A percentile compares a stretch with the other conserved stretches of the same genome.
Conservation (phyloP, 176 grass and related monocot genomes). For the Zea luxurians region DNA sequence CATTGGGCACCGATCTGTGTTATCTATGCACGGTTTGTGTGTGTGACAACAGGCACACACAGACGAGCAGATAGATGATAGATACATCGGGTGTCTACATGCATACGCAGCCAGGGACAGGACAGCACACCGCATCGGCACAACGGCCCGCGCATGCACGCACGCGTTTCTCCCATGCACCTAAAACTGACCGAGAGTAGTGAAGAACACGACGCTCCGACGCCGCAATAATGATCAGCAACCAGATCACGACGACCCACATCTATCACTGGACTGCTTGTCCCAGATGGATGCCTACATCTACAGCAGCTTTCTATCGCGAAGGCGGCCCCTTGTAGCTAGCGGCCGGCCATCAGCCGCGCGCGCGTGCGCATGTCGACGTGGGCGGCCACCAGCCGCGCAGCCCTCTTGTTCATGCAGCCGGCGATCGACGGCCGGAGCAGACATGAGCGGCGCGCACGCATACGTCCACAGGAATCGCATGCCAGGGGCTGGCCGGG, state of each 20-base stretch:
- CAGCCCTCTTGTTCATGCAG: not conserved
- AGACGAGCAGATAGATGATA: not conserved
- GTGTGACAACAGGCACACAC: not conserved
- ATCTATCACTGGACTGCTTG: not conserved
- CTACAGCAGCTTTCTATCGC: not conserved
- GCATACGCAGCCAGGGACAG: not conserved
- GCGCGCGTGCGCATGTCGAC: not conserved
- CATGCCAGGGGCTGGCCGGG: not conserved
- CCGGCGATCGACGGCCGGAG: no score
- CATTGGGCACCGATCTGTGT: not conserved
- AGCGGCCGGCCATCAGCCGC: no score
- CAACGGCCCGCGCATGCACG: not conserved
- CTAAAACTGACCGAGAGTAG: not conserved
- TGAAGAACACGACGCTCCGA: not conserved
- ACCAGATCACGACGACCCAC: not conserved
- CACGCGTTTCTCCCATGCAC: not conserved
- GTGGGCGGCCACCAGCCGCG: accelerated
- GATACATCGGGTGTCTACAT: not conserved
- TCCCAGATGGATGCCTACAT: not conserved
- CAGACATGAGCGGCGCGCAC: no score
- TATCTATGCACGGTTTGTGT: not conserved
- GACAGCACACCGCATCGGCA: not conserved
- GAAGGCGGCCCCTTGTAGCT: no score
- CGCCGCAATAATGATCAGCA: not conserved
- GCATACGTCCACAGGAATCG: not conserved